A percentile compares a stretch with the other conserved stretches of the same genome.
These are phyloP conservation scores for Achaetomiella virescens DNA, from an alignment of 495 filamentous ascomycete genomes.

Conservation along the genomic window DNA sequence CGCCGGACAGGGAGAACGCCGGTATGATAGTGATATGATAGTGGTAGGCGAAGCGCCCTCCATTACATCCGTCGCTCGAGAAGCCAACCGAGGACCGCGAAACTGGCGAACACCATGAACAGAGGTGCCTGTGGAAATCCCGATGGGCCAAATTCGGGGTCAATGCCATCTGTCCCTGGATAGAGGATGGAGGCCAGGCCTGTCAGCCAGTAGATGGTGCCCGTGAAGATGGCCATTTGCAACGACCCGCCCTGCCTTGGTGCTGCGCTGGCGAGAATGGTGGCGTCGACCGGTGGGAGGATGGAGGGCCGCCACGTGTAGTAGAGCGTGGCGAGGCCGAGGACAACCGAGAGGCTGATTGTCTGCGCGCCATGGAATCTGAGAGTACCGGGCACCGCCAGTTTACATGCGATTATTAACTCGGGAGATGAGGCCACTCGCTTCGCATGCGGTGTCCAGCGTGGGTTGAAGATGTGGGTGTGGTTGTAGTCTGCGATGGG, in stretches of 20 bases:
- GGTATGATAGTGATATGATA: too few relatives aligned
- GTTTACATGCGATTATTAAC: not conserved
- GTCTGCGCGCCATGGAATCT: constrained; percentile 54
- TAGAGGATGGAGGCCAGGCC: constrained; percentile 43
- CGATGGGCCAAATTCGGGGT: constrained; percentile 50
- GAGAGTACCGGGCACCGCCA: not conserved
- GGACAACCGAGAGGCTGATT: constrained; percentile 41
- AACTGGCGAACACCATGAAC: constrained; percentile 27
- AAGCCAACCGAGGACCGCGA: constrained; percentile 31
- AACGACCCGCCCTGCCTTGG: constrained; percentile 32
- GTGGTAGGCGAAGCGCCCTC: too few relatives aligned
- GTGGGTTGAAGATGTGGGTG: constrained; percentile 50
- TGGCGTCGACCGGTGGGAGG: constrained; percentile 11
- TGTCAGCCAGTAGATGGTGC: constrained; percentile 47
- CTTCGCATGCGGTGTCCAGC: constrained; percentile 52
- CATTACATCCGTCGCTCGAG: constrained; percentile 18
- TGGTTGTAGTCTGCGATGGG: constrained; percentile 44
- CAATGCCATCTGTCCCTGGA: constrained; percentile 43
- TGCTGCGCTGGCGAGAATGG: constrained; percentile 6
- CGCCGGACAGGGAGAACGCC: too few relatives aligned
- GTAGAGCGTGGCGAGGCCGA: constrained; percentile 44
- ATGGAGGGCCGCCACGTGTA: constrained; percentile 38
- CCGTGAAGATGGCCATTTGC: constrained; percentile 36
- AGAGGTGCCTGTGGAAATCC: constrained; percentile 43
- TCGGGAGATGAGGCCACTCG: constrained; percentile 10